These are phyloP conservation scores for Fusarium humuli DNA, from an alignment of 2,329 filamentous ascomycete species.

Conservation along the genomic window DNA sequence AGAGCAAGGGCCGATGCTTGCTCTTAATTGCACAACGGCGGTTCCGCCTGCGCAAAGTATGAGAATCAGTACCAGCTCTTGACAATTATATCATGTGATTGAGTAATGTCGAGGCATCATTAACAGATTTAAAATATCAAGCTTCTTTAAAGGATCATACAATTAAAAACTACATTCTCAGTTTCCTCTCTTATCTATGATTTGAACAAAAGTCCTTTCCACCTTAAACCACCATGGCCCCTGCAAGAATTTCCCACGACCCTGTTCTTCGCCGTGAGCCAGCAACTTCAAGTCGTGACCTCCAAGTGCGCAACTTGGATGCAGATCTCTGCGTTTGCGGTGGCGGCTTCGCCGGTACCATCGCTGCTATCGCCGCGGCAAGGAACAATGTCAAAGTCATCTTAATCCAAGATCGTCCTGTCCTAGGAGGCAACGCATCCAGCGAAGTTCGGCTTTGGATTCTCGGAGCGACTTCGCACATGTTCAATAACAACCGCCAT, in stretches of 20 bases:
- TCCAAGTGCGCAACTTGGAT: conserved; percentile 3
- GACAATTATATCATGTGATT: not conserved
- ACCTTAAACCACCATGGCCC: conserved; percentile 1
- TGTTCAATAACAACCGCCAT: conserved; percentile 24
- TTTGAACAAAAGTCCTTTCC: too few species aligned
- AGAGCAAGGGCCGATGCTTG: not conserved
- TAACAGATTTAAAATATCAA: not conserved
- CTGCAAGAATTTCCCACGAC: conserved; percentile 22
- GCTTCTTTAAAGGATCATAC: too few species aligned
- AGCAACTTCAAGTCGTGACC: conserved; percentile 13
- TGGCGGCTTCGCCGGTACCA: conserved; percentile 14
- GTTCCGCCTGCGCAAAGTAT: not conserved
- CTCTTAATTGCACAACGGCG: not conserved
- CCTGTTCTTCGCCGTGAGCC: conserved; percentile 21
- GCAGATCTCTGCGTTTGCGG: conserved; percentile 18
- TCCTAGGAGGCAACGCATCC: conserved; percentile 18
- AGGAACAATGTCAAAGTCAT: conserved; percentile 20
- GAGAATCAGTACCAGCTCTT: rapidly evolving
- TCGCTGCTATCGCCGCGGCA: conserved; percentile 6
- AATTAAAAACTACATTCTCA: not conserved
- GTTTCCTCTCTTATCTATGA: not conserved
- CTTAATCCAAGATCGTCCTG: conserved; percentile 15
- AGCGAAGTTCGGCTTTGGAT: conserved; percentile 23
- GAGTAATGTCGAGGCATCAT: not conserved
- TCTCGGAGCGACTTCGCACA: conserved; percentile 19